Base-by-base conservation (phyloP, 345 rosid genomes). In the Pugionium cornutum region DNA sequence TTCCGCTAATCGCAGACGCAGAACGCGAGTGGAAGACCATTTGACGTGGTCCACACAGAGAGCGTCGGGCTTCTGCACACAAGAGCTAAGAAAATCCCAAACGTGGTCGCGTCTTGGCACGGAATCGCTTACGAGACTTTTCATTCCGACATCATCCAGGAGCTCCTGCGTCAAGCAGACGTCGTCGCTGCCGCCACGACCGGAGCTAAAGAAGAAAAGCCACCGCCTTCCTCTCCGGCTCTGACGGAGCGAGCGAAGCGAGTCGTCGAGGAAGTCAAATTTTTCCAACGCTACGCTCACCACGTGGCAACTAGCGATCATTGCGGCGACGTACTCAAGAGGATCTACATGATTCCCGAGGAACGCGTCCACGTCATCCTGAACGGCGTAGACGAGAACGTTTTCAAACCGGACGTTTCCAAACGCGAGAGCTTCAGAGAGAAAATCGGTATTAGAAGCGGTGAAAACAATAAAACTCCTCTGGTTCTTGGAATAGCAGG, bases 241-340 rank as follows among this genome's bases (percentile, higher is more conserved):
- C 59, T 88, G 73, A 73, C 81, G 1, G 91, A 86, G 66, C 83
- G 91, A 78, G 75, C 79, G 6, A 58, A 39, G 31, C 76, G 82
- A 71, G 91, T 89, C 61, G 88, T 88, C 1, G 89, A 86, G 7
- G 98, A 92, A 80, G 87, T 92, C 42, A 89, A 79, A 73, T 89
- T 92, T 75, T 92, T 92, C 69, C 89, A 75, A n/a, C 78, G 76
- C 9, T 92, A 88, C 68, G 81, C 88, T 44, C 91, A 89, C 75
- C 96, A 92, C 74, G 94, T 92, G 58, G 91, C 96, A 54, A 92
- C 97, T 8, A 92, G 96, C 50, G 96, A 92, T 78, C 96, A 92
- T 43, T 90, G 82, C 1, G 98, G 98, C 30, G 97, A 89, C 76
- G 79, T 89, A 41, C 78, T 92, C 58, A 88, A 82, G 74, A 81